These are phyloP conservation scores for Teunomyces tritomae DNA, from an alignment of 805 yeast species.

Conservation along the genomic window DNA sequence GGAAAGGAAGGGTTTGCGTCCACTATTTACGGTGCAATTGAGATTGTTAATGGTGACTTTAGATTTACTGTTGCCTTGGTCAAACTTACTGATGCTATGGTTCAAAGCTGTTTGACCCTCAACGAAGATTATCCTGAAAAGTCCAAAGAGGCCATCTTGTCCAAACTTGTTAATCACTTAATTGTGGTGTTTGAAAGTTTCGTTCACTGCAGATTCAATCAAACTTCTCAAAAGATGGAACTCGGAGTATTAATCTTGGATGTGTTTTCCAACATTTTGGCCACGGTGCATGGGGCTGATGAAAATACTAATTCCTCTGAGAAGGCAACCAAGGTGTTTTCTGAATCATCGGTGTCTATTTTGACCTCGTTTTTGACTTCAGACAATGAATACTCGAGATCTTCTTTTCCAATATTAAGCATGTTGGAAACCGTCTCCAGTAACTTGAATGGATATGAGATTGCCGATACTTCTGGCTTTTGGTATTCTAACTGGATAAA, in stretches of 20 bases:
- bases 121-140: conserved; percentile 30
- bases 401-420: conserved; percentile 51
- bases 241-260: conserved; percentile 56
- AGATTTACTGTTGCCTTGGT: conserved; percentile 60
- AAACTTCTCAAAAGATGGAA: conserved; percentile 55
- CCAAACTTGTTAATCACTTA: conserved; percentile 52
- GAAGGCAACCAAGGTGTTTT: conserved; percentile 46
- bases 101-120: conserved; percentile 46
- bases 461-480: conserved; percentile 43
- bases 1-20: conserved; percentile 63
- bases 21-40: conserved; percentile 66
- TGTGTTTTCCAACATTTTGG: conserved; percentile 54
- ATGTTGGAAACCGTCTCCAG: conserved; percentile 48
- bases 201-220: conserved; percentile 62
- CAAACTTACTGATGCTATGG: conserved; percentile 52
- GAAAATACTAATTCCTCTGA: conserved; percentile 30
- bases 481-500: conserved; percentile 51
- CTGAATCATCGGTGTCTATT: conserved; percentile 41
- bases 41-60: conserved; percentile 66
- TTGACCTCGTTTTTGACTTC: conserved; percentile 55
- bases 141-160: conserved; percentile 52
- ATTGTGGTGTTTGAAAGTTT: conserved; percentile 75
- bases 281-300: conserved; percentile 55
- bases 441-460: conserved; percentile 32
- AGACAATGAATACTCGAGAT: conserved; percentile 48